Evolutionary conservation across 306 rosid genomes (phyloP), one percentile per base, ranked within the genome.

Genomic region (Ammopiptanthus mongolicus): DNA sequence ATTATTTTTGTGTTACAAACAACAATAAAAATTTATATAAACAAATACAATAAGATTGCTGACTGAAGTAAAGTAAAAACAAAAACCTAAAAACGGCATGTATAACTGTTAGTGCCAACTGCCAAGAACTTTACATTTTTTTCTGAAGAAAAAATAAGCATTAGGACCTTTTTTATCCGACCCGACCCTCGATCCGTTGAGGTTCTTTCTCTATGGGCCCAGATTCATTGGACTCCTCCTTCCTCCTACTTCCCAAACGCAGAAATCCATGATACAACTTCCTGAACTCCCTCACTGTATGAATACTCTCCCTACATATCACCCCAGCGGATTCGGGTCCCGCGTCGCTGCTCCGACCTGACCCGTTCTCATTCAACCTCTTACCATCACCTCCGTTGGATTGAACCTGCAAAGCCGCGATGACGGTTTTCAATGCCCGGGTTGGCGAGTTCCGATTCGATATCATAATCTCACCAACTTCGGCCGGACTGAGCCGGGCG

Each of bases 211-310:
- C 88, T 5, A 65, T 17, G 18, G 84, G 79, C 79, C 76, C 82
- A 8, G 83, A 37, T 60, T 80, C 42, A 22, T 62, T 0, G 3
- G 57, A 25, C 41, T 90, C 97, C 11, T 88, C 91, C 75, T 91
- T 91, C 69, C 87, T 88, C 66, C 89, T 65, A 11, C 95, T 90
- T 1, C 97, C 97, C 83, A 91, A 34, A 9, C 85, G 79, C 33
- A 95, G n/a, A 52, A 95, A 88, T 70, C 98, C 98, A 64, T n/a
- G n/a, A n/a, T 95, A 95, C 53, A 95, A 41, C 12, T 90, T 95
- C 46, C 94, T 50, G 18, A 90, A 88, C 87, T 93, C 98, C 65
- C 93, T 83, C 37, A 88, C 91, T 2, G 90, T 87, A 14, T 86
- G 92, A 19, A 88, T 59, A 37, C 90, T 85, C 29, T 95, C 97